Conservation (phyloP, 108 stramenopile genomes). For the Nitzschia sp. region DNA sequence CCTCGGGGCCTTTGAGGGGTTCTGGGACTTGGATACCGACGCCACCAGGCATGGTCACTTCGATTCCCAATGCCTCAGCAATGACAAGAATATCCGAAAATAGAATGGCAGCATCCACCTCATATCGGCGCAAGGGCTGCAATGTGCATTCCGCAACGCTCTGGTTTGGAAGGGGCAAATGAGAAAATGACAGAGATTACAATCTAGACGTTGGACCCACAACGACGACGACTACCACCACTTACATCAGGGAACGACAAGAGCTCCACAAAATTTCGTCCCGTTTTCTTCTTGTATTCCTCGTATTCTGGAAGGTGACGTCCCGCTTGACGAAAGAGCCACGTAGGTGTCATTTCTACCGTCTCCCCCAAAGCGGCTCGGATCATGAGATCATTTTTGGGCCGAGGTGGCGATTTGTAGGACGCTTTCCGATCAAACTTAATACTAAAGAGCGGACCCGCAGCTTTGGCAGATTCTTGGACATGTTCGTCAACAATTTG, state of each 20-base stretch:
- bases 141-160: constrained; percentile 95
- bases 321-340: constrained; percentile 96
- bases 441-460: constrained; percentile 1
- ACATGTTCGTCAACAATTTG: not conserved
- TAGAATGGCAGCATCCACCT: constrained; percentile 93
- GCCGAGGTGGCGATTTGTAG: constrained; percentile 35
- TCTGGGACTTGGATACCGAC: constrained; percentile 91
- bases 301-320: constrained; percentile 94
- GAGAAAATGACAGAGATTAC: not conserved
- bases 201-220: not conserved
- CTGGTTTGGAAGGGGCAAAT: constrained; percentile 2
- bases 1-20: constrained; percentile 75
- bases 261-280: constrained; percentile 91
- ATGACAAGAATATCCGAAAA: constrained; percentile 96
- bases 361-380: constrained; percentile 75
- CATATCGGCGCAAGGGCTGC: constrained; percentile 91
- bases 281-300: constrained; percentile 81
- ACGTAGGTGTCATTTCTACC: constrained; percentile 86
- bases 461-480: not conserved
- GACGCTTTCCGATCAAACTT: constrained; percentile 3
- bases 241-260: constrained; percentile 73
- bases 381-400: constrained; percentile 83
- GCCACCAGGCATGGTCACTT: constrained; percentile 95
- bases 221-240: constrained; percentile 2
- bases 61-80: constrained; percentile 84